Base-by-base conservation (phyloP, 495 filamentous ascomycete species). In the Aspergillus steynii region DNA sequence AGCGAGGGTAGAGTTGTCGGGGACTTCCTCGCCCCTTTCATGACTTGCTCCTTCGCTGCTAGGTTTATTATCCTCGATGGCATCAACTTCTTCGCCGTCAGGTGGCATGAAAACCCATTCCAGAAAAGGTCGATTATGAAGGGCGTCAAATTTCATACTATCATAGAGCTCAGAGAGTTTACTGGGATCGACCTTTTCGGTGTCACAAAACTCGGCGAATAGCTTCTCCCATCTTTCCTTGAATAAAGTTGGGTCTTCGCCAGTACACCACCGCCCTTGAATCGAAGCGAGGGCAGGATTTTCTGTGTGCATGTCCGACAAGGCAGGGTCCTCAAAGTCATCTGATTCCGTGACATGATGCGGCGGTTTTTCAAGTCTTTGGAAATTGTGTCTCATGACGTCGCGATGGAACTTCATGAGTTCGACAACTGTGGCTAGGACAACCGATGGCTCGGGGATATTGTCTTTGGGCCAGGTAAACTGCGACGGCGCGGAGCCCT, bases 201-300 rank as follows among this genome's bases (percentile, higher is more conserved):
- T 88, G 71, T 99, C 95, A 62, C 91, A 93, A 65, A 98, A 99
- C 76, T 99, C 95, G 37, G 84, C 85, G 73, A 99, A 99, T 8
- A 99, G 86, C 79, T 99, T 99, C 77, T 99, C 95, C 95, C 95
- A 99, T 58, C 95, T 85, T 70, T 99, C 95, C 65, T 88, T 91
- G 81, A 99, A 99, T 27, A 99, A 82, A 62, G 92, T 91, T 0
- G 95, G 87, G 71, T 97, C 94, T 75, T 99, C 95, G 37, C 92
- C 92, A 68, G 93, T 96, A 68, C 95, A 99, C 95, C 95, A 99
- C 9, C 95, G 85, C 48, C 90, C 76, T 74, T 99, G 95, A 61
- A 99, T 91, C 25, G 86, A 80, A 29, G 84, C 79, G 28, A 86
- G 83, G 27, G 81, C 80, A 58, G 89, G 83, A 26, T 83, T 65